phyloP scores from a whole-genome alignment of 73 alveolate species.

The Diophrys sp. region DNA sequence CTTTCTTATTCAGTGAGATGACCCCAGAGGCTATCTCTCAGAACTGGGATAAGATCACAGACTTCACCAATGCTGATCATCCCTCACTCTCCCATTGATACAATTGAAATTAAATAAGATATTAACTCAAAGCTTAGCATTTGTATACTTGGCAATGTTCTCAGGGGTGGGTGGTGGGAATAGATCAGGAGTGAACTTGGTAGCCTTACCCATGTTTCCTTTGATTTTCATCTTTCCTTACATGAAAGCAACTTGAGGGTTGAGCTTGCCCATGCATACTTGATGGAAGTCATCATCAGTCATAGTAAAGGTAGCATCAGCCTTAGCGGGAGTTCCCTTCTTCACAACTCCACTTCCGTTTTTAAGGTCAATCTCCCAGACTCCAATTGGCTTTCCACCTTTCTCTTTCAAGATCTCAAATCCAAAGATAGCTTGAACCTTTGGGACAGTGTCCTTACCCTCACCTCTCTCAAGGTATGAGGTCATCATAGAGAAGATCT shows the following conservation, averaged over 20 bases:
- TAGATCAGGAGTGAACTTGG: conserved; percentile 73
- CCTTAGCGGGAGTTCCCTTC: conserved; percentile 47
- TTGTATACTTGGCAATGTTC: conserved; percentile 59
- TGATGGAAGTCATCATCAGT: conserved; percentile 76
- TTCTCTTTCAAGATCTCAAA: conserved; percentile 60
- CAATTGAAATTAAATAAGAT: not conserved
- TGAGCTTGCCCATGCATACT: conserved; percentile 77
- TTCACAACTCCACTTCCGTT: conserved; percentile 61
- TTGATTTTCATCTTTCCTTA: conserved; percentile 85
- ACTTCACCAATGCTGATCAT: conserved; percentile 44
- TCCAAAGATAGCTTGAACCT: conserved; percentile 61
- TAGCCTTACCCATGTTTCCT: conserved; percentile 87
- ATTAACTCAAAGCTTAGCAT: conserved; percentile 58
- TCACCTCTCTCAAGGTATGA: conserved; percentile 52
- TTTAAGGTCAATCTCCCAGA: conserved; percentile 71
- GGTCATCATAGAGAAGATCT: conserved; percentile 59
- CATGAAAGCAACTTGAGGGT: conserved; percentile 84
- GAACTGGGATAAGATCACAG: conserved; percentile 57
- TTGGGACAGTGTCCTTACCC: conserved; percentile 63
- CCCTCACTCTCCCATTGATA: too few species aligned
- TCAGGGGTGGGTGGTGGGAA: conserved; percentile 84
- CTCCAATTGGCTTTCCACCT: conserved; percentile 66
- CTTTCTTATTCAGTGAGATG: conserved; percentile 47
- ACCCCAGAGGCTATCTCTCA: conserved; percentile 78
- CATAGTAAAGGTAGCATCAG: conserved; percentile 85